Evolutionary conservation across 345 rosid genomes (phyloP), one percentile per base, ranked within the genome.

Genomic region (Lumnitzera littorea): DNA sequence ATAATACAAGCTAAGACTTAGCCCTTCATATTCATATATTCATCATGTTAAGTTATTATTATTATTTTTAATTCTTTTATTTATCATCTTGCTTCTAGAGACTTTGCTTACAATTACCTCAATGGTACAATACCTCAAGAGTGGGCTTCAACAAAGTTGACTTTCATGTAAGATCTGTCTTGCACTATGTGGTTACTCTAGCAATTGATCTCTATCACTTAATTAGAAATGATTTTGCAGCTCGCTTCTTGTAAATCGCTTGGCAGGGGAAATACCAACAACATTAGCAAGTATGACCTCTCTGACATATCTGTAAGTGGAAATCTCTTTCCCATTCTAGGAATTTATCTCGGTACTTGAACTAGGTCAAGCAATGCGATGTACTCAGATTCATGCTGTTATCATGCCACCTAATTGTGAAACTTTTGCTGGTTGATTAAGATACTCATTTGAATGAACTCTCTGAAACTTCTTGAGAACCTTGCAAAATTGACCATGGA

Each of bases 81-180:
- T 20, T 20, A 20, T 55, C 55, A n/a, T 17, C 48, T 61, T 17
- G 15, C 57, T 62, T 53, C 24, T 64, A 82, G 86, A 24, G 64
- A 72, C 66, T 59, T 70, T 25, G 2, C 69, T 57, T 53, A 46
- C 53, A 82, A 82, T 74, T 74, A 62, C 50, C 70, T 82, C 43
- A 67, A 53, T 36, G 82, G 86, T 49, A 54, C 71, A 52, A 72
- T 82, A 67, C 86, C 86, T 2, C 66, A n/a, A 14, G 75, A 78
- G 67, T 78, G 81, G 83, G 69, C 76, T 64, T 62, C 83, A 29
- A 15, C 62, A 58, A 67, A 63, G 48, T 61, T 76, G 74, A 58
- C 67, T 15, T 53, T 24, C 10, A 58, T 76, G 81, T 76, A 52
- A 67, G 68, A n/a, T 53, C 17, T 49, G 52, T 41, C 15, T 57